Percentiles rank a stretch among this genome's conserved stretches.
Evolutionary conservation across 345 rosid species (phyloP).

Genomic region (Brassica cretica): DNA sequence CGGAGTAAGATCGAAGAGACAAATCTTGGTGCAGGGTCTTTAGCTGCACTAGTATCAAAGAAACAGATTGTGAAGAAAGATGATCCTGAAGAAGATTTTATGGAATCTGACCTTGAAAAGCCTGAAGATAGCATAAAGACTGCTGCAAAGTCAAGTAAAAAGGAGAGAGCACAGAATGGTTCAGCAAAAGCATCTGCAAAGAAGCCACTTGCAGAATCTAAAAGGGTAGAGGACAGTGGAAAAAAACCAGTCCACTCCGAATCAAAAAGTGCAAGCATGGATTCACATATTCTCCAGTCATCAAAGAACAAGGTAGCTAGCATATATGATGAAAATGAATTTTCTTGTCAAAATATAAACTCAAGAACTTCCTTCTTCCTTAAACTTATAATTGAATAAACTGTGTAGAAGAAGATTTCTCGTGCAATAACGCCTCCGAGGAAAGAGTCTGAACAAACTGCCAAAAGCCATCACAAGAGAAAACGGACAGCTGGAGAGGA

Average conservation of each 20-base stretch:
- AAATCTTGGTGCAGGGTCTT: slow-evolving; percentile 36
- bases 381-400: slow-evolving; percentile 17
- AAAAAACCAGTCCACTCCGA: slow-evolving; percentile 20
- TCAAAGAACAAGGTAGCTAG: slow-evolving; percentile 47
- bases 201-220: slow-evolving; percentile 32
- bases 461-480: slow-evolving; percentile 29
- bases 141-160: slow-evolving; percentile 34
- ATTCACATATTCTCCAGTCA: slow-evolving; percentile 27
- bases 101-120: slow-evolving; percentile 30
- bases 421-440: slow-evolving; percentile 17
- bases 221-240: slow-evolving; percentile 15
- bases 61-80: slow-evolving; percentile 31
- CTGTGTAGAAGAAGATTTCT: slow-evolving; percentile 39
- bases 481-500: slow-evolving; percentile 44
- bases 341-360: slow-evolving; percentile 4
- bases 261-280: slow-evolving; percentile 25
- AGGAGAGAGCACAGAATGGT: slow-evolving; percentile 24
- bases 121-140: slow-evolving; percentile 33
- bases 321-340: slow-evolving; percentile 4
- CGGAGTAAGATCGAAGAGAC: slow-evolving; percentile 37
- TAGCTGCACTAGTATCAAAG: slow-evolving; percentile 22
- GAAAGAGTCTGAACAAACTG: slow-evolving; percentile 39
- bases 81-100: slow-evolving; percentile 34
- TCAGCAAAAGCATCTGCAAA: slow-evolving; percentile 28
- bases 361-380: slow-evolving; percentile 8